Percentiles rank a stretch among this genome's conserved stretches.
Conservation (phyloP, 768 basidiomycete genomes). For the Nidularia sp. region DNA sequence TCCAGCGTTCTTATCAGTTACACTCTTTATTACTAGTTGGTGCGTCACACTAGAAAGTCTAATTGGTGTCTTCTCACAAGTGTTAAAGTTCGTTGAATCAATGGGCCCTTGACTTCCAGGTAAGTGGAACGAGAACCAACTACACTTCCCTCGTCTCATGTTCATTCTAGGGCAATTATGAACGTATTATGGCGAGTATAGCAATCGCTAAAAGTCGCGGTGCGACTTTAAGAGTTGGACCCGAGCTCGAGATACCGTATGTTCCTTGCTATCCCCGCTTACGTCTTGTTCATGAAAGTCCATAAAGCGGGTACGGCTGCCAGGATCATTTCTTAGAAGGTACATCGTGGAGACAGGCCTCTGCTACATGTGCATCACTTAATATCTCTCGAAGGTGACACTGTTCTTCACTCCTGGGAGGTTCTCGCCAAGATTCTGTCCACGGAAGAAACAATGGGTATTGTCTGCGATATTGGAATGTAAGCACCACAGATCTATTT, state of each 20-base stretch:
- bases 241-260: constrained; percentile 94
- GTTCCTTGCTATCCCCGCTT: constrained; percentile 7
- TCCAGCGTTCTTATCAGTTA: not conserved
- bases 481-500: constrained; percentile 27
- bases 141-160: not conserved
- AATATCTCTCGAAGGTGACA: constrained; percentile 65
- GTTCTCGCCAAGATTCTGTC: constrained; percentile 87
- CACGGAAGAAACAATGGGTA: constrained; percentile 74
- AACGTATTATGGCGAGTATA: constrained; percentile 88
- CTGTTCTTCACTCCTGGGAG: constrained; percentile 96
- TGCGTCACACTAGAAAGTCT: not conserved
- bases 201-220: constrained; percentile 82
- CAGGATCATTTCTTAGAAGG: constrained; percentile 97
- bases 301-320: constrained; percentile 87
- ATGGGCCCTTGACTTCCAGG: constrained; percentile 96
- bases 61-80: not conserved
- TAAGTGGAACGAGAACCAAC: constrained; percentile 18
- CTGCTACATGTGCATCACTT: not conserved
- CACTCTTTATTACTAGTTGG: not conserved
- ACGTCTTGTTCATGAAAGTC: not conserved
- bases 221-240: constrained; percentile 90
- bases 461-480: constrained; percentile 98
- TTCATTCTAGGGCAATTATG: constrained; percentile 75
- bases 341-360: constrained; percentile 16
- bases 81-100: constrained; percentile 84